phyloP scores from a whole-genome alignment of 306 rosid species.

The Sicyos baderoa region DNA sequence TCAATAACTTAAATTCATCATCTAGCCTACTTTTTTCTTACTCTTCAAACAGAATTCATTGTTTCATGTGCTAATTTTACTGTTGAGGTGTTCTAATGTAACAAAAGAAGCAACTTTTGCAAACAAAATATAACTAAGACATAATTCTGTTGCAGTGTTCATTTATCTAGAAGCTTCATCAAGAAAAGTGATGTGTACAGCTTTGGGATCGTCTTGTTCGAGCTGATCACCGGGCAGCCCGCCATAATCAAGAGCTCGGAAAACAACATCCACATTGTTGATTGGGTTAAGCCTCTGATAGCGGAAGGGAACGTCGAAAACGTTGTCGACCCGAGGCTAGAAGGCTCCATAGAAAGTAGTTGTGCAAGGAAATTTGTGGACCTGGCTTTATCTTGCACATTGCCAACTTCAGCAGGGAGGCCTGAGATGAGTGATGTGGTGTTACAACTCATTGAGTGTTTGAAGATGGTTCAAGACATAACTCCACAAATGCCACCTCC shows the following conservation, averaged over 20 bases:
- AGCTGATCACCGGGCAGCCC: constrained; percentile 23
- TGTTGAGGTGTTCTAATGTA: not conserved
- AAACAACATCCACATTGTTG: constrained; percentile 15
- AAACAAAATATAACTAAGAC: not conserved
- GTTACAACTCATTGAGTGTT: no score
- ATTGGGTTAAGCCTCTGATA: constrained; percentile 19
- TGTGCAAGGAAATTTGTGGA: not conserved
- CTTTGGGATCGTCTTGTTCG: constrained; percentile 25
- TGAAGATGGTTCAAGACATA: no score
- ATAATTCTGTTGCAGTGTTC: not conserved
- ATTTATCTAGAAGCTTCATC: no score
- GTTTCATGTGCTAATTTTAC: not conserved
- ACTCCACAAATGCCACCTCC: no score
- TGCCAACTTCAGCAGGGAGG: no score
- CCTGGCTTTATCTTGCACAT: no score
- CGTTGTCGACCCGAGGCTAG: constrained; percentile 22
- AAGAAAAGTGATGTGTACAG: constrained; percentile 4
- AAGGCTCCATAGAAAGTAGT: not conserved
- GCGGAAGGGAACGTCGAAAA: constrained; percentile 10
- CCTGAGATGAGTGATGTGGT: no score
- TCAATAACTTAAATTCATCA: no score
- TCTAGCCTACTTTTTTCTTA: no score
- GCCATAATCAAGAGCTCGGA: constrained; percentile 18
- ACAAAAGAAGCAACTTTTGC: not conserved
- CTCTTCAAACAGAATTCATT: no score